phyloP scores from a whole-genome alignment of 2,329 filamentous ascomycete species.

The Alternaria atra region DNA sequence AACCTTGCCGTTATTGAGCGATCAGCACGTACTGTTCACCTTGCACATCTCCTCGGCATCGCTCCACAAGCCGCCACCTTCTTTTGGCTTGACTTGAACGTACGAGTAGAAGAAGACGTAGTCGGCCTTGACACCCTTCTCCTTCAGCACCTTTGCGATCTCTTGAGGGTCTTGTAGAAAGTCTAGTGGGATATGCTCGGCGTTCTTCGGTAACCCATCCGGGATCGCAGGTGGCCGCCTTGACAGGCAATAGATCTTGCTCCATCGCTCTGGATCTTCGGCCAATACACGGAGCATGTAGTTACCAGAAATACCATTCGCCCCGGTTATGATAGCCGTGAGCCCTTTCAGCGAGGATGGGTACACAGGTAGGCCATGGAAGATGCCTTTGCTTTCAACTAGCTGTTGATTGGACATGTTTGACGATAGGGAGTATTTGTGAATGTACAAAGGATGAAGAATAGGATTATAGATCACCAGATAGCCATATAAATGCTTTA shows the following conservation, averaged over 20 bases:
- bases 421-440: neutral
- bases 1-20: neutral
- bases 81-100: slow-evolving; percentile 60
- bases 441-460: no score
- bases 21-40: slow-evolving; percentile 51
- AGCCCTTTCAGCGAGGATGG: slow-evolving; percentile 54
- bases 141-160: slow-evolving; percentile 48
- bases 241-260: slow-evolving; percentile 61
- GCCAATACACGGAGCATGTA: slow-evolving; percentile 61
- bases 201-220: slow-evolving; percentile 46
- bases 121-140: slow-evolving; percentile 49
- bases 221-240: slow-evolving; percentile 57
- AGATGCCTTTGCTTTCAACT: slow-evolving; percentile 55
- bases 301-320: slow-evolving; percentile 64
- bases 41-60: slow-evolving; percentile 61
- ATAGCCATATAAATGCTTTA: neutral
- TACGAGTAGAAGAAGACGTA: slow-evolving; percentile 66
- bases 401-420: slow-evolving; percentile 35
- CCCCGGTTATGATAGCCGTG: slow-evolving; percentile 63
- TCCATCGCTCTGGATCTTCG: slow-evolving; percentile 60
- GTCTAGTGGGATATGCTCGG: slow-evolving; percentile 55
- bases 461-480: neutral
- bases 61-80: slow-evolving; percentile 58
- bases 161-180: slow-evolving; percentile 51
- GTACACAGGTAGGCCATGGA: slow-evolving; percentile 60